A percentile compares a stretch with the other conserved stretches of the same genome.
Evolutionary conservation across 768 basidiomycete genomes (phyloP).

Genomic region (Rhizopogon sp.): DNA sequence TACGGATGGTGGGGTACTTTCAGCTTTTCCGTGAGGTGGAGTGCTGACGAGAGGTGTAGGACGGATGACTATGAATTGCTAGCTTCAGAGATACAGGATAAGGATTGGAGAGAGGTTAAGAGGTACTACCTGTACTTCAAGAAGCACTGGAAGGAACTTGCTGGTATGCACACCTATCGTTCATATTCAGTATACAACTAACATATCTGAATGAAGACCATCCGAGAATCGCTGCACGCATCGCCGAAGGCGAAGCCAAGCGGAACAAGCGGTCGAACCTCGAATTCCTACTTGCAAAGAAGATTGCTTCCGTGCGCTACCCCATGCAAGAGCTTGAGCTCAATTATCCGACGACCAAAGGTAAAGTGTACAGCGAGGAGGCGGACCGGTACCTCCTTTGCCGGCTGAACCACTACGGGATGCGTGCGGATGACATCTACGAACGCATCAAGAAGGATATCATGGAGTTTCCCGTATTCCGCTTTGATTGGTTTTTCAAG

Average conservation of each 20-base stretch:
- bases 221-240: conserved; percentile 76
- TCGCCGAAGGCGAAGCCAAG: conserved; percentile 85
- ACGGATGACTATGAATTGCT: conserved; percentile 62
- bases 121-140: conserved; percentile 81
- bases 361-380: conserved; percentile 94
- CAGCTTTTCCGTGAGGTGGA: neutral
- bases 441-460: conserved; percentile 96
- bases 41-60: conserved; percentile 31
- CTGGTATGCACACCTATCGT: conserved; percentile 44
- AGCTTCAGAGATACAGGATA: conserved; percentile 80
- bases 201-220: conserved; percentile 44
- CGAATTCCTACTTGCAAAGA: conserved; percentile 71
- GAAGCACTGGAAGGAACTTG: conserved; percentile 82
- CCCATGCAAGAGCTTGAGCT: conserved; percentile 98
- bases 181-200: neutral
- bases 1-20: conserved; percentile 67
- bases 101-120: conserved; percentile 72
- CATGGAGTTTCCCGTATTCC: conserved; percentile 92
- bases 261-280: conserved; percentile 82
- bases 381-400: conserved; percentile 95
- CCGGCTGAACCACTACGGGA: conserved; percentile 84
- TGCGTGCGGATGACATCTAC: conserved; percentile 85
- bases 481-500: conserved; percentile 99
- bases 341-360: conserved; percentile 93
- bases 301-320: conserved; percentile 77